Evolutionary conservation across 208 protist species (phyloP), one percentile per base, ranked within the genome.

Genomic region (Trypanosoma melophagium): DNA sequence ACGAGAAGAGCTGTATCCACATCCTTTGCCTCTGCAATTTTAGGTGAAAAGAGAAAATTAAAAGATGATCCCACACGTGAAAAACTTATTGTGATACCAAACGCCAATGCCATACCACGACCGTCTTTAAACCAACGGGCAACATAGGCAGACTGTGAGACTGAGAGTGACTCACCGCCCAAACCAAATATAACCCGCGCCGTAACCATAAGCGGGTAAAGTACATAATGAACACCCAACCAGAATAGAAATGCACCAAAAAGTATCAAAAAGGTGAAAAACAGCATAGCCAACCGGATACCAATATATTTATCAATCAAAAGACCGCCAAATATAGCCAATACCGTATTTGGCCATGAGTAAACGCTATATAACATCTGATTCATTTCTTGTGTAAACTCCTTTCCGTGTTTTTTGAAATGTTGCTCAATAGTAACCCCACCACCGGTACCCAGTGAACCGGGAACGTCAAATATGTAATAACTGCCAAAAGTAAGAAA

Each of bases 311-410:
- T 86, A 75, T 97, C 92, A 56, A 97, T 97, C 17, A 97, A 68
- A 24, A 95, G 77, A 38, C 90, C 94, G 9, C 92, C 90, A 24
- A 96, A 75, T 21, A 95, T 77, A 4, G 86, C 77, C 19, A 97
- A 84, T 2, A 94, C 76, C 2, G 89, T 97, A 74, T 97, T 97
- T 1, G 90, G 94, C 81, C 89, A 97, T 53, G 90, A 95, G 70
- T 97, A 97, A 31, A 96, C 89, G 50, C 92, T 94, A 69, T 97
- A 97, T 8, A 97, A 71, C 58, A 86, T 71, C 66, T 93, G 91
- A 69, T 94, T 94, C 91, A 93, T 96, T 40, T 79, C 71, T 52
- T 93, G 84, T 47, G 81, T 94, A 74, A 90, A 96, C 17, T 16
- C 52, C 60, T 83, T 70, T 5, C 75, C 75, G 14, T 83, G 73